Conservation (phyloP, 371 early-diverging fungal species). For the Mortierella sp. region DNA sequence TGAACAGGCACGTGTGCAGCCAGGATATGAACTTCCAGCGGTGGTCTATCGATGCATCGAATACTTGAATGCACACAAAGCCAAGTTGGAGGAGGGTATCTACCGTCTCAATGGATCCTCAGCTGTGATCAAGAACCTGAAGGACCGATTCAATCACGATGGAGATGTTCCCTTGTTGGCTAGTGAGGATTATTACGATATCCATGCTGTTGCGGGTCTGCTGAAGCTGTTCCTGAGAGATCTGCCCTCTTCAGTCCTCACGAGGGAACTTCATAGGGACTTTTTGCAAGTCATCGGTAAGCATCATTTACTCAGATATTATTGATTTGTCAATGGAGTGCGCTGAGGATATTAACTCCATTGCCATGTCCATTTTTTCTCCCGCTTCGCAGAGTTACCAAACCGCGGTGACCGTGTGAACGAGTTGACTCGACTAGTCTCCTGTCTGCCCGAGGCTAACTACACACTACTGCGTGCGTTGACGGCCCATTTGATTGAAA, state of each 20-base stretch:
- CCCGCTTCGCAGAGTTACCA: slow-evolving; percentile 63
- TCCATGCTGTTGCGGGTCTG: slow-evolving; percentile 92
- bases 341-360: no score
- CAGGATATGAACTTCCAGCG: slow-evolving; percentile 86
- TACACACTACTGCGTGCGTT: slow-evolving; percentile 90
- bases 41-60: slow-evolving; percentile 96
- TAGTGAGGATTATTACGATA: slow-evolving; percentile 73
- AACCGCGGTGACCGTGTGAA: slow-evolving; percentile 78
- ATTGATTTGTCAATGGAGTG: no score
- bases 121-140: slow-evolving; percentile 75
- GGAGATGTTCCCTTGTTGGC: slow-evolving; percentile 61
- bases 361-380: not conserved
- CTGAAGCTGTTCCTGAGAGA: slow-evolving; percentile 94
- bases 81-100: slow-evolving; percentile 93
- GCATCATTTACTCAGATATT: not conserved
- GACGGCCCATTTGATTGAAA: slow-evolving; percentile 88
- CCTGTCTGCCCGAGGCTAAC: slow-evolving; percentile 84
- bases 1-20: slow-evolving; percentile 68
- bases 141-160: slow-evolving; percentile 80
- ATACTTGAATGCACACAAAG: slow-evolving; percentile 87
- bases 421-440: slow-evolving; percentile 83
- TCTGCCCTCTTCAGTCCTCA: slow-evolving; percentile 87
- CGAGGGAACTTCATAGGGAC: slow-evolving; percentile 79
- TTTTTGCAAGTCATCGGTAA: slow-evolving; percentile 82
- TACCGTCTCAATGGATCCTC: slow-evolving; percentile 91